A percentile compares a stretch with the other conserved stretches of the same genome.
phyloP scores from a whole-genome alignment of 768 basidiomycete species.

The Trichaptum fuscoviolaceum region DNA sequence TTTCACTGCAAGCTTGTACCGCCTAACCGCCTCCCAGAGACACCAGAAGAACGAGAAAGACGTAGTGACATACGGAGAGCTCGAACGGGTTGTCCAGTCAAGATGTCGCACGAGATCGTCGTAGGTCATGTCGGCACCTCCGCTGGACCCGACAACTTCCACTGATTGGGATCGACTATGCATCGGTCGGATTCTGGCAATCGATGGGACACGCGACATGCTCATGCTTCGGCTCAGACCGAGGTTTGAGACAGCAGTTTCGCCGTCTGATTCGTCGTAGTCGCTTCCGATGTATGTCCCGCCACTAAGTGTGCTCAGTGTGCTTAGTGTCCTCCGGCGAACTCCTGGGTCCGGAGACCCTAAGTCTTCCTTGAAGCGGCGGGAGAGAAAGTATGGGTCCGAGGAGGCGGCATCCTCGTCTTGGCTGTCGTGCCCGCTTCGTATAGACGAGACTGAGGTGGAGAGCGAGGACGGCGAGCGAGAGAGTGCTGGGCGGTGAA shows the following conservation, averaged over 20 bases:
- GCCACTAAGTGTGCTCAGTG: slow-evolving; percentile 24
- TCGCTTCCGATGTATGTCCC: slow-evolving; percentile 25
- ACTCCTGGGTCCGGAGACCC: slow-evolving; percentile 43
- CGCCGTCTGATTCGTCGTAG: slow-evolving; percentile 20
- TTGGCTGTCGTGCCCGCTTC: neutral
- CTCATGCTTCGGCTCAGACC: slow-evolving; percentile 12
- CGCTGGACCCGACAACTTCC: slow-evolving; percentile 14
- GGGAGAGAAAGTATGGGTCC: slow-evolving; percentile 66
- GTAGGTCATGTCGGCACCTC: slow-evolving; percentile 27
- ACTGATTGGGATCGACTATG: neutral
- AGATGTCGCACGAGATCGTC: slow-evolving; percentile 63
- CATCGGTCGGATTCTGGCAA: neutral
- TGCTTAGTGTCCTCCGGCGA: slow-evolving; percentile 31
- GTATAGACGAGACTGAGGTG: neutral
- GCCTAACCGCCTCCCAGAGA: slow-evolving; percentile 73
- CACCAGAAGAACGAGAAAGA: slow-evolving; percentile 83
- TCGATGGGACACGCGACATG: slow-evolving; percentile 8
- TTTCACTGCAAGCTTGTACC: slow-evolving; percentile 68
- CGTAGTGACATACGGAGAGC: slow-evolving; percentile 66
- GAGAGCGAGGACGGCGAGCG: neutral
- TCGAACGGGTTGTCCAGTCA: slow-evolving; percentile 71
- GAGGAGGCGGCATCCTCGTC: slow-evolving; percentile 14
- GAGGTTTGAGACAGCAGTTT: slow-evolving; percentile 19
- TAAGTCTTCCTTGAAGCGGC: slow-evolving; percentile 21
- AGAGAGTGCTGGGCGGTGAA: neutral